These are phyloP conservation scores for Paramyrothecium roridum DNA, from an alignment of 2,329 filamentous ascomycete genomes.

Conservation along the genomic window DNA sequence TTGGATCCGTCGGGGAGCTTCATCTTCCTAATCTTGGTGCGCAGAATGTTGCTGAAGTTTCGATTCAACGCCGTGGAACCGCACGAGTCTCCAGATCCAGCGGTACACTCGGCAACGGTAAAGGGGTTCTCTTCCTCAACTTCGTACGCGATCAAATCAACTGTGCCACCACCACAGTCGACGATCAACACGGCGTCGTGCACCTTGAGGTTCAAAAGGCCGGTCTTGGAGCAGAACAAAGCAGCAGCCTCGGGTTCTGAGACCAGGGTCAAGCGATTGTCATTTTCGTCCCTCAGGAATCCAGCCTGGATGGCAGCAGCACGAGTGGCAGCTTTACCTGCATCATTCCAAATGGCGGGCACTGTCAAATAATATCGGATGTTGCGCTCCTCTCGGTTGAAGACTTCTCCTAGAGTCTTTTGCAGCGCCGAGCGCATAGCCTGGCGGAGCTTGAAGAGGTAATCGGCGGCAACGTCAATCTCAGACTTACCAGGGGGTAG, in stretches of 20 bases:
- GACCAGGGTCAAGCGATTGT: slow-evolving; percentile 90
- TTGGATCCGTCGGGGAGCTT: slow-evolving; percentile 95
- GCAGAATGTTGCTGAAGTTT: slow-evolving; percentile 96
- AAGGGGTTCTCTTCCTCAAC: slow-evolving; percentile 98
- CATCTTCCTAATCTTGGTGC: slow-evolving; percentile 98
- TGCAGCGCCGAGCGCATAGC: slow-evolving; percentile 94
- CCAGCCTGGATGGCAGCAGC: slow-evolving; percentile 95
- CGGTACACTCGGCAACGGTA: slow-evolving; percentile 94
- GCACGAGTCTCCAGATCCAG: slow-evolving; percentile 94
- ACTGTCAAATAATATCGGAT: slow-evolving; percentile 97
- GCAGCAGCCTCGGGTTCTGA: slow-evolving; percentile 96
- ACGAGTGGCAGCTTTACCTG: slow-evolving; percentile 93
- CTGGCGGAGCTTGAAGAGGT: slow-evolving; percentile 95
- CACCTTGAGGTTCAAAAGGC: slow-evolving; percentile 93
- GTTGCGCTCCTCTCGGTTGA: slow-evolving; percentile 96
- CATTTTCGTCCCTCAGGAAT: slow-evolving; percentile 94
- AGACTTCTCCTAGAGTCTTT: slow-evolving; percentile 95
- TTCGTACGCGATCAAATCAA: slow-evolving; percentile 98
- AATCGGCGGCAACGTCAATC: slow-evolving; percentile 98
- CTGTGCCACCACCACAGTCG: slow-evolving; percentile 96
- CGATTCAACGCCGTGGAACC: slow-evolving; percentile 97
- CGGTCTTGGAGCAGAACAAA: slow-evolving; percentile 96
- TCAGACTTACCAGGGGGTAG: slow-evolving; percentile 97
- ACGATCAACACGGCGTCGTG: slow-evolving; percentile 98
- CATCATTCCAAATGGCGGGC: slow-evolving; percentile 99